Base-by-base conservation (phyloP, 371 early-diverging fungal genomes). In the Actinomortierella wolfii region DNA sequence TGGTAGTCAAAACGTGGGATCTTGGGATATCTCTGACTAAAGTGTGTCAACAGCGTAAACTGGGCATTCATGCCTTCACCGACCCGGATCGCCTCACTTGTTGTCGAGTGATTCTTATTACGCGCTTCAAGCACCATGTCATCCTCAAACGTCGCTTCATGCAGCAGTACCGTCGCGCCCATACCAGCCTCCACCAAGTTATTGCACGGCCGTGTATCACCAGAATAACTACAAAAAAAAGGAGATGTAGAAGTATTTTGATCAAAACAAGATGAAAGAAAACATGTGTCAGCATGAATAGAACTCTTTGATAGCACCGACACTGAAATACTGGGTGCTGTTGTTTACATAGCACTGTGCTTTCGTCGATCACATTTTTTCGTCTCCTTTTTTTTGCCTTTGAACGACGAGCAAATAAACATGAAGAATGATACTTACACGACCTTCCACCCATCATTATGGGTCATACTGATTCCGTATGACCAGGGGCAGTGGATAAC, bases 101-200 rank as follows among this genome's bases (percentile, higher is more conserved):
- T 88, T 0, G 99, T 99, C 45, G 89, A 90, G 75, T 99, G 99
- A 14, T 87, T 80, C 75, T 97, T 97, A 13, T 78, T 83, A 21
- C 81, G 61, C 0, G 99, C 99, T 41, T 95, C 92, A 15, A 82
- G 81, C n/a, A 74, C 26, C 71, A 92, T 86, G 9, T 85, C 88
- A 61, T 96, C 91, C 41, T 93, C 92, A 60, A 99, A 87, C 3
- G 99, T 99, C 0, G 97, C 96, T 79, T 99, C 99, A 76, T 99
- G 99, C 56, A 99, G 86, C 59, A 99, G 76, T 0, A 99, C 61
- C 2, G 91, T 90, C 0, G 90, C 88, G 43, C 82, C 71, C 57
- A 81, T 71, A 0, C 96, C 97, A 21, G 89, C 84, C 8, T 83
- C 60, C 5, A 92, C 83, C 28, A 99, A 81, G 21, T 82, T 81